Base-by-base conservation (phyloP, 805 yeast species). In the Wickerhamiella brachini region DNA sequence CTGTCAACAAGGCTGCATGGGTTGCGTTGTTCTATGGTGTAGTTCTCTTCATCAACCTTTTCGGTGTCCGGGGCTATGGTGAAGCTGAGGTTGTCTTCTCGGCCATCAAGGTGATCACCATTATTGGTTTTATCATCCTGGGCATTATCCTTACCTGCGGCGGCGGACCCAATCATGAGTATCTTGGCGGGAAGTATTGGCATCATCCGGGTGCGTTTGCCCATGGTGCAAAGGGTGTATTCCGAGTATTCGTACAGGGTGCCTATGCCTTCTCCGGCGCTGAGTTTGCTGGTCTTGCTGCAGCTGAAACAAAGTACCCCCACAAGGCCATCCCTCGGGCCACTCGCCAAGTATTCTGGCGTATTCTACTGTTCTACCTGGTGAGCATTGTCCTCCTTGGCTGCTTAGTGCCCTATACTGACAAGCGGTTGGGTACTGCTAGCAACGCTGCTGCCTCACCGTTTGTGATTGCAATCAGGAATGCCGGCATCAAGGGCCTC, bases 271-370 rank as follows among this genome's bases (percentile, higher is more conserved):
- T 78, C 60, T 80, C 85, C 38, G 90, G 90, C 54, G 76, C 84
- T 12, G 93, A 84, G 65, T 71, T 84, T 57, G 77, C 77, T 34
- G 85, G 86, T 43, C 70, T 84, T 44, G 83, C 88, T 9, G 82
- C 88, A 18, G 87, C 89, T 5, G 93, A 85, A 65, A 72, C 85
- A 29, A 75, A 68, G 45, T 76, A 83, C 63, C 88, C 90, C 45
- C 71, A 84, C 58, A 73, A 72, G 53, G 68, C 83, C 2, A 73
- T 83, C 49, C 90, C 90, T 29, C 72, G 76, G 47, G 88, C 90
- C 43, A 79, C 83, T 51, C 84, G 83, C 66, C 88, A 85, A 67
- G 85, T 83, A 1, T 82, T 85, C 67, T 84, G 93, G 90, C 74
- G 93, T 67, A 80, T 85, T 53, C 68, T 81, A 15, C 65, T 83